Evolutionary conservation across 2,329 filamentous ascomycete species (phyloP).

Genomic region (Onygenales sp.): DNA sequence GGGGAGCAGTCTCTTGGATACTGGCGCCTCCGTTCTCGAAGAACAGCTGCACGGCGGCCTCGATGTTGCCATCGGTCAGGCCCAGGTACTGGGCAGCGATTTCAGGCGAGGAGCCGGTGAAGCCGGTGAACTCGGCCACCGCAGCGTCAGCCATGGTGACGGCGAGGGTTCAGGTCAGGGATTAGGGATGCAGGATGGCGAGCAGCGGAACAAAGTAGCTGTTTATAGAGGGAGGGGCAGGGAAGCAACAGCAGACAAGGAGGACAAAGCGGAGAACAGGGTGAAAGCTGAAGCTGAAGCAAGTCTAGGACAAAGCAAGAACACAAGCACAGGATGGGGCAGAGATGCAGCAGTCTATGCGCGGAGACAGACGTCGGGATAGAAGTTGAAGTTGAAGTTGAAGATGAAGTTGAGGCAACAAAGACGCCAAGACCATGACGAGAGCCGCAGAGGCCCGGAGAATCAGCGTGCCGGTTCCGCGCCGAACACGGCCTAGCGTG

Average conservation of each 20-base stretch:
- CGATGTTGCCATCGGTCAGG: slow-evolving; percentile 72
- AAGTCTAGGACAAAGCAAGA: not conserved
- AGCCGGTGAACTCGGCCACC: slow-evolving; percentile 66
- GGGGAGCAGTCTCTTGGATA: slow-evolving; percentile 37
- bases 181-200: not conserved
- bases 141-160: slow-evolving; percentile 56
- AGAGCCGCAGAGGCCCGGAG: not conserved
- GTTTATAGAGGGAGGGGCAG: not conserved
- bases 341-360: not conserved
- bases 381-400: not conserved
- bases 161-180: not conserved
- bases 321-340: too few species aligned
- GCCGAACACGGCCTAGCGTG: not conserved
- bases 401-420: not conserved
- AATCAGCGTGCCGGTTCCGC: not conserved
- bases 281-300: not conserved
- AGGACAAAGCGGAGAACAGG: not conserved
- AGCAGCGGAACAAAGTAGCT: not conserved
- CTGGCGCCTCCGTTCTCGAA: slow-evolving; percentile 71
- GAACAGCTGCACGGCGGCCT: slow-evolving; percentile 80
- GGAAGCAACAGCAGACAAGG: not conserved
- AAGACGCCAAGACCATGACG: too few species aligned
- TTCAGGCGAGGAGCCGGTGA: slow-evolving; percentile 66
- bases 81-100: slow-evolving; percentile 75
- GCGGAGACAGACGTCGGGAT: not conserved